Conservation (phyloP, 768 basidiomycete genomes). For the Leccinum obscurum region DNA sequence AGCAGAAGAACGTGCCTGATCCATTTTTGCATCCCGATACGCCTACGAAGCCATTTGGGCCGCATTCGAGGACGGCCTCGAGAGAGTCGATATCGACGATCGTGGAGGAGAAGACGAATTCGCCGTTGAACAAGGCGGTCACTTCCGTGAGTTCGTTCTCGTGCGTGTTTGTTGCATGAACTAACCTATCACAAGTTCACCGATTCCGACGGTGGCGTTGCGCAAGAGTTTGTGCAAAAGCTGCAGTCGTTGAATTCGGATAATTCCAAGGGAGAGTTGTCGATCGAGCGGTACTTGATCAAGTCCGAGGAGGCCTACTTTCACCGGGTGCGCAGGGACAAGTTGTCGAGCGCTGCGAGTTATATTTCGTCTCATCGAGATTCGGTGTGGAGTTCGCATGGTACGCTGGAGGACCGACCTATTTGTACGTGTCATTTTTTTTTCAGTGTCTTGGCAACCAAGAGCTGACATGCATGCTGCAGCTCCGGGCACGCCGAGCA, state of each 20-base stretch:
- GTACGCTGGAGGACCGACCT: conserved; percentile 57
- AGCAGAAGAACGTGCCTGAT: conserved; percentile 77
- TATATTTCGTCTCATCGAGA: conserved; percentile 77
- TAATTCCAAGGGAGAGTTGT: conserved; percentile 88
- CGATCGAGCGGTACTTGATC: conserved; percentile 86
- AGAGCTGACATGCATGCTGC: conserved; percentile 2
- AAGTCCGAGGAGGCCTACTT: conserved; percentile 96
- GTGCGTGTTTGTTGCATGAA: background rate
- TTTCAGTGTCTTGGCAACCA: conserved; percentile 13
- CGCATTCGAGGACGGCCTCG: conserved; percentile 77
- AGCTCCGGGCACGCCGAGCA: conserved; percentile 49
- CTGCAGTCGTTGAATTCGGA: conserved; percentile 75
- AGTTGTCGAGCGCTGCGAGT: conserved; percentile 80
- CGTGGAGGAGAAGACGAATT: conserved; percentile 86
- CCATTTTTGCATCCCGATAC: conserved; percentile 72
- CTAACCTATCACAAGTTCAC: conserved; percentile 62
- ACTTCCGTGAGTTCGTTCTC: conserved; percentile 57
- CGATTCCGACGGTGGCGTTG: conserved; percentile 90
- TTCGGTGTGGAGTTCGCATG: conserved; percentile 75
- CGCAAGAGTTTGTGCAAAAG: conserved; percentile 85
- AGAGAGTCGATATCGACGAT: conserved; percentile 92
- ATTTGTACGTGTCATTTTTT: conserved; percentile 52
- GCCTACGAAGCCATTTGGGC: conserved; percentile 75
- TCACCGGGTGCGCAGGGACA: conserved; percentile 85
- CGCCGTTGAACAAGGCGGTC: conserved; percentile 92